These are phyloP conservation scores for Coleophoma eucalyptorum DNA, from an alignment of 2,329 filamentous ascomycete species.

Conservation along the genomic window DNA sequence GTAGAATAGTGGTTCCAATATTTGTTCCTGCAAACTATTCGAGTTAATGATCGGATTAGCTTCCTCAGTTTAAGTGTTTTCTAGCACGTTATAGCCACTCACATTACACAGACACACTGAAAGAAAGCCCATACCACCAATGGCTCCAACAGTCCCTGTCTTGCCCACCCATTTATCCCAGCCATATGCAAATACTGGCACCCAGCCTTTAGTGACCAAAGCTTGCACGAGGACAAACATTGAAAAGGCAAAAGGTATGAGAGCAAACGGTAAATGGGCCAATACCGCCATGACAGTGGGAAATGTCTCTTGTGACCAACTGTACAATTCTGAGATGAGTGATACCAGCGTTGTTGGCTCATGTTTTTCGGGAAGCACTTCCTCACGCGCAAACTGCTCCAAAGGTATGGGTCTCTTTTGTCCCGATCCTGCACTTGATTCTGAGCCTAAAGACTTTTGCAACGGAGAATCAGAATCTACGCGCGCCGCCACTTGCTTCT, in stretches of 20 bases:
- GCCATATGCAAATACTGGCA: constrained; percentile 67
- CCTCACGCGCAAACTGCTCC: constrained; percentile 4
- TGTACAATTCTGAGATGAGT: constrained; percentile 37
- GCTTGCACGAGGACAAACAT: constrained; percentile 76
- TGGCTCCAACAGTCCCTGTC: constrained; percentile 64
- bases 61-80: background rate
- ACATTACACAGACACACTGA: constrained; percentile 71
- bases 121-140: constrained; percentile 71
- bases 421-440: constrained; percentile 11
- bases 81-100: constrained; percentile 31
- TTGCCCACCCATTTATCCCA: constrained; percentile 71
- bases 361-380: constrained; percentile 1
- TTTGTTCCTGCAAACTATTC: constrained; percentile 70
- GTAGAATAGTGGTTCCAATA: constrained; percentile 70
- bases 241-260: constrained; percentile 67
- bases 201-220: constrained; percentile 71
- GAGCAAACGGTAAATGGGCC: constrained; percentile 60
- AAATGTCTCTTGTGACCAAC: constrained; percentile 67
- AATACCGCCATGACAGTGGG: constrained; percentile 65
- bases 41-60: too few species aligned
- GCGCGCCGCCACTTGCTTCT: background rate
- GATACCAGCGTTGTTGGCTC: constrained; percentile 49
- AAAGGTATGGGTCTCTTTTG: constrained; percentile 13
- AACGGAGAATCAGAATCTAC: too few species aligned
- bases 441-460: constrained; percentile 4